Evolutionary conservation across 2,329 filamentous ascomycete genomes (phyloP).

Genomic region (Beauveria asiatica): DNA sequence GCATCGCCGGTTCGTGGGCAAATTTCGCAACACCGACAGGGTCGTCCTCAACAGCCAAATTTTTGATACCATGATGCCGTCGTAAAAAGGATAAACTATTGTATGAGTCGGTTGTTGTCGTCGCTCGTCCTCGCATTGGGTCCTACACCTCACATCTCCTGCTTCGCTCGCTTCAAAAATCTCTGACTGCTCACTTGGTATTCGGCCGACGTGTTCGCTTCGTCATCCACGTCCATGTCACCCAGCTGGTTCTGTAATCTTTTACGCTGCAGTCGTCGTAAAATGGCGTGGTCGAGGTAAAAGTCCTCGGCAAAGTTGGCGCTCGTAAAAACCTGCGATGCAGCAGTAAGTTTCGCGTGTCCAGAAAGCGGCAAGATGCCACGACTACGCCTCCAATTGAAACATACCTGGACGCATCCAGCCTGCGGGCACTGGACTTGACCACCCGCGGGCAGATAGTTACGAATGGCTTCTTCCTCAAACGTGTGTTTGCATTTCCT

Average conservation of each 20-base stretch:
- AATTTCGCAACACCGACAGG: background rate
- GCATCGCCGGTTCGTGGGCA: background rate
- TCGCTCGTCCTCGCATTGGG: background rate
- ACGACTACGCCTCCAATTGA: background rate
- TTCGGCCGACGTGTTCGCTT: constrained; percentile 19
- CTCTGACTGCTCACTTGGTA: background rate
- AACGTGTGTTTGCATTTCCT: constrained; percentile 63
- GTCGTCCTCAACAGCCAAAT: too few species aligned
- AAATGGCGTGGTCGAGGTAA: constrained; percentile 45
- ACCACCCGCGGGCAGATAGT: constrained; percentile 37
- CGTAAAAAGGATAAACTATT: too few species aligned
- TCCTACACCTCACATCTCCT: background rate
- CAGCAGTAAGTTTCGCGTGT: background rate
- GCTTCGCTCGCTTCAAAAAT: background rate
- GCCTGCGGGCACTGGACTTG: constrained; percentile 52
- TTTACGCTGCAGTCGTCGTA: constrained; percentile 49
- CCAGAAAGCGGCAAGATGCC: background rate
- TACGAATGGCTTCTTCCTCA: constrained; percentile 54
- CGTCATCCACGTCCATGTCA: constrained; percentile 28
- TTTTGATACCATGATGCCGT: background rate
- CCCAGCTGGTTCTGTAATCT: constrained; percentile 34
- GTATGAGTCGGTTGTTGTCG: background rate
- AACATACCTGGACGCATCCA: constrained; percentile 51
- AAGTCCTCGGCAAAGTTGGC: constrained; percentile 38
- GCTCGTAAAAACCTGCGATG: constrained; percentile 36